Evolutionary conservation across 1,284 basidiomycete genomes (phyloP).

Genomic region (Heterobasidion occidentale): DNA sequence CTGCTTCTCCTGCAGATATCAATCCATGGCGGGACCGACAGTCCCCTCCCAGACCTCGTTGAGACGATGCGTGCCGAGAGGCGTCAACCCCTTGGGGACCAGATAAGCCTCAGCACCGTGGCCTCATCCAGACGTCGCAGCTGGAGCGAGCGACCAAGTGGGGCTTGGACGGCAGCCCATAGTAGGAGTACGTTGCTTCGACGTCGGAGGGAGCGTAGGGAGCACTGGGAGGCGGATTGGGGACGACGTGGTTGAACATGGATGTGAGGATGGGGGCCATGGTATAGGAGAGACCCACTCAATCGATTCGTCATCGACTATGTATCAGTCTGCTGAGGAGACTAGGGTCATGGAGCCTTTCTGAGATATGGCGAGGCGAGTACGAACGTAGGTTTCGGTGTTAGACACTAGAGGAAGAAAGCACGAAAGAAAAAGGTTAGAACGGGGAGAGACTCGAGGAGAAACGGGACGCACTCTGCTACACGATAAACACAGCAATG

Average conservation of each 20-base stretch:
- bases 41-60: conserved; percentile 16
- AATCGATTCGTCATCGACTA: too few relatives aligned
- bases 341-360: too few relatives aligned
- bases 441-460: too few relatives aligned
- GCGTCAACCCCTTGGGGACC: conserved; percentile 14
- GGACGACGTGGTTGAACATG: background rate
- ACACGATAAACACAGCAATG: too few relatives aligned
- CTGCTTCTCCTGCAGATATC: conserved; percentile 8
- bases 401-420: too few relatives aligned
- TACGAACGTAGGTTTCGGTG: too few relatives aligned
- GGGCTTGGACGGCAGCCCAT: background rate
- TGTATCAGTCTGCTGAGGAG: too few relatives aligned
- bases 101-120: conserved; percentile 13
- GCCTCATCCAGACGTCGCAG: background rate
- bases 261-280: background rate
- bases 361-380: too few relatives aligned
- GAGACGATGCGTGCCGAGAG: conserved; percentile 16
- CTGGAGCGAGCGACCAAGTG: conserved; percentile 1
- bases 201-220: background rate
- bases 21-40: conserved; percentile 9
- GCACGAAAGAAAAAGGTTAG: too few relatives aligned
- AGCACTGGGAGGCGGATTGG: background rate
- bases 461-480: too few relatives aligned
- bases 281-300: too few relatives aligned
- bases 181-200: conserved; percentile 1